A percentile compares a stretch with the other conserved stretches of the same genome.
Conservation (phyloP, 495 filamentous ascomycete genomes). For the Annulohypoxylon maeteangense region DNA sequence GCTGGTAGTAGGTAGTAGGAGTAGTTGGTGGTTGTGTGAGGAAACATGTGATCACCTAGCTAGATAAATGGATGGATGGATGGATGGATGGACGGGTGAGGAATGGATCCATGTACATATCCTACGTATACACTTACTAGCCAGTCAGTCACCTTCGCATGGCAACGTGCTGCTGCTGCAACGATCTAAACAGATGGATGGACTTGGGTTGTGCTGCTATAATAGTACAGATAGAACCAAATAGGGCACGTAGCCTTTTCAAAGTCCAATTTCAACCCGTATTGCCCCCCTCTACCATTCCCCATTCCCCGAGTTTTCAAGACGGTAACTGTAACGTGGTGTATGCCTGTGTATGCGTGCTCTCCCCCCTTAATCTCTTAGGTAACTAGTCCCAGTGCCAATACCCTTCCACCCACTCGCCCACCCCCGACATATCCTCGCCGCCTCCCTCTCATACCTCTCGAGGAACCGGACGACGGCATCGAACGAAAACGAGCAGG, state of each 20-base stretch:
- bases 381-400: neutral
- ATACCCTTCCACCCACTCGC: neutral
- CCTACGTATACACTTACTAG: neutral
- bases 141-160: neutral
- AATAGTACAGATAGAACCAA: slow-evolving; percentile 31
- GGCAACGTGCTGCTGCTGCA: neutral
- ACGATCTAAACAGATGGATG: slow-evolving; percentile 6
- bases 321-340: neutral
- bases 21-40: neutral
- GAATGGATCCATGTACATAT: neutral
- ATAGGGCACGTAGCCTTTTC: neutral
- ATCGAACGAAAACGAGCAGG: neutral
- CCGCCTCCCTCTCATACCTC: neutral
- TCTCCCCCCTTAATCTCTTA: neutral
- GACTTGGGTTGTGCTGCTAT: slow-evolving; percentile 7
- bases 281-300: no score
- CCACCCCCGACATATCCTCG: neutral
- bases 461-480: neutral
- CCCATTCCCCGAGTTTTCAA: no score
- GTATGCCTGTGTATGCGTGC: neutral
- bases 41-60: neutral
- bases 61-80: neutral
- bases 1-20: neutral
- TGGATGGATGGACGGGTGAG: neutral
- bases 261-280: neutral